Evolutionary conservation across 2,329 filamentous ascomycete species (phyloP).

Genomic region (Xylariaceae sp.): DNA sequence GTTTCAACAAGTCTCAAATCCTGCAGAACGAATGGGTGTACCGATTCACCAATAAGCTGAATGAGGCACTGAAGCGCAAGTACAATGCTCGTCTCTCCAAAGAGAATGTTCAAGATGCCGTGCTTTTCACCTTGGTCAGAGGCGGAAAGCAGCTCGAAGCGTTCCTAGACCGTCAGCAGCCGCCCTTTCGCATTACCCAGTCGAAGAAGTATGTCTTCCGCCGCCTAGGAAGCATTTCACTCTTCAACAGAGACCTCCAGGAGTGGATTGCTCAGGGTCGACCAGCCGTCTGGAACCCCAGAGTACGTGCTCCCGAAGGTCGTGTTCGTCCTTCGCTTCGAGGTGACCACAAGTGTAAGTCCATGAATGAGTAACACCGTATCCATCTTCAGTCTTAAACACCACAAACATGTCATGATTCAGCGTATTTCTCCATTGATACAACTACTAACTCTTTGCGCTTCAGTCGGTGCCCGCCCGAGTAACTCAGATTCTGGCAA

Average conservation of each 20-base stretch:
- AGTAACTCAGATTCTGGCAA: too few species aligned
- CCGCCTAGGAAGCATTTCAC: conserved; percentile 2
- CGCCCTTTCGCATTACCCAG: conserved; percentile 25
- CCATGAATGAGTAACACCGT: too few species aligned
- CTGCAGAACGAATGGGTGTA: conserved; percentile 1
- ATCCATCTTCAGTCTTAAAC: too few species aligned
- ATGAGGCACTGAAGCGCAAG: conserved; percentile 25
- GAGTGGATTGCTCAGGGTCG: conserved; percentile 22
- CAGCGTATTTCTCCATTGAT: too few species aligned
- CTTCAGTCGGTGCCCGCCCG: too few species aligned
- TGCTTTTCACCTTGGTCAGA: conserved; percentile 24
- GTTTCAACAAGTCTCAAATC: background rate
- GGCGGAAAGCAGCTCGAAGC: conserved; percentile 20
- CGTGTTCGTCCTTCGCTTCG: too few species aligned
- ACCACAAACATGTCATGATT: too few species aligned
- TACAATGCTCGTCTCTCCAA: conserved; percentile 17
- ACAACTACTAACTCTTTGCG: too few species aligned
- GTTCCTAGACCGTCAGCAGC: conserved; percentile 24
- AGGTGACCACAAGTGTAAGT: too few species aligned
- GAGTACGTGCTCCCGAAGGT: too few species aligned
- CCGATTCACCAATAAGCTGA: conserved; percentile 29
- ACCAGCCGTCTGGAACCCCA: too few species aligned
- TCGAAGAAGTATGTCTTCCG: conserved; percentile 26
- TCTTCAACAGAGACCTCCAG: background rate
- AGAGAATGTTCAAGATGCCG: conserved; percentile 19